Base-by-base conservation (phyloP, 768 basidiomycete species). In the Naganishia vishniacii region DNA sequence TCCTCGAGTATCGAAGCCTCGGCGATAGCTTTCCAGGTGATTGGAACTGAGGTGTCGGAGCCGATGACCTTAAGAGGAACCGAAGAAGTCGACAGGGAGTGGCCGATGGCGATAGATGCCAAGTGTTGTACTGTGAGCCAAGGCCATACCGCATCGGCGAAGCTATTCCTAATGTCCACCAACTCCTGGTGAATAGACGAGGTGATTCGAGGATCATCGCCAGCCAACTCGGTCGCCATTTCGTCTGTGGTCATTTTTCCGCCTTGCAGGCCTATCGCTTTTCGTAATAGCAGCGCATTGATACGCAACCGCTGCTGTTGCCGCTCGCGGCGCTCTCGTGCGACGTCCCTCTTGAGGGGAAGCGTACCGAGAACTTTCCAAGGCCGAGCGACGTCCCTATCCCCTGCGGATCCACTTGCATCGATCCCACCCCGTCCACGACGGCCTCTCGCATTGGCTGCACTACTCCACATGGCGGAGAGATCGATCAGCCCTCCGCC, bases 211-310 rank as follows among this genome's bases (percentile, higher is more conserved):
- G 41, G 42, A 23, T 61, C 59, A 26, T 59, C 53, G 28, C 29
- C 23, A 18, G 47, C 47, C 15, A 67, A 44, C 25, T 62, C 65
- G 2, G 56, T 51, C 2, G 29, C 65, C 34, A 59, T 26, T 12
- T 29, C 23, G 1, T 34, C 29, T 16, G 67, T 69, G 12, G 29
- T 64, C 26, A 73, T 65, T 1, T 15, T 46, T 7, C 65, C 68
- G 1, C 69, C 71, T 18, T 66, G 67, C 31, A 65, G 47, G 7
- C 58, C 49, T 0, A 73, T 59, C 7, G 72, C 73, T 44, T 66
- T 65, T 16, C 48, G 45, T 23, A 75, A 29, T 16, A 73, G 56
- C 15, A 74, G 64, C 3, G 69, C 53, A 42, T 69, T 73, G 47
- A 70, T 66, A 8, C 65, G 42, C 28, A 66, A 45, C 15, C 75